phyloP scores from a whole-genome alignment of 139 green algal genomes.

The Eudorina sp. region DNA sequence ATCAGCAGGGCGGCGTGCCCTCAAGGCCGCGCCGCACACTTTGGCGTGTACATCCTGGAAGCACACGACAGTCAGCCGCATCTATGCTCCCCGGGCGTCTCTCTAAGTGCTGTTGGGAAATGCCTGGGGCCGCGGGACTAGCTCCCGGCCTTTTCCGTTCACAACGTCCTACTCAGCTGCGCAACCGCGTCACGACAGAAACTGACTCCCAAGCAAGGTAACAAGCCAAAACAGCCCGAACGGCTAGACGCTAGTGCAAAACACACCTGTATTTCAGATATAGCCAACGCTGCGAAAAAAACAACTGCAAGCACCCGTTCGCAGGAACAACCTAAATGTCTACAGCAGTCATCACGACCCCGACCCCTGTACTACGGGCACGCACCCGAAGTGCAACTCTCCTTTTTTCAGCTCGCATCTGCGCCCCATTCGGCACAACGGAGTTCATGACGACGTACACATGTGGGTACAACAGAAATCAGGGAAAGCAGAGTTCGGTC shows the following conservation, averaged over 20 bases:
- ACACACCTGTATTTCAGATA: no score
- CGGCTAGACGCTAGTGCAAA: neutral
- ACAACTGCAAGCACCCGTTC: neutral
- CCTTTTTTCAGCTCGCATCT: neutral
- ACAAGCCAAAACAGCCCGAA: neutral
- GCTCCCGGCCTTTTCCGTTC: neutral
- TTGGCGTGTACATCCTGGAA: no score
- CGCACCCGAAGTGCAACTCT: neutral
- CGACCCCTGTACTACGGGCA: no score
- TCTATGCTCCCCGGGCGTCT: constrained; percentile 2
- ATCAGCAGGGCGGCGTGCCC: no score
- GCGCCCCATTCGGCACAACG: neutral
- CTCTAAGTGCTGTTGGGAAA: constrained; percentile 23
- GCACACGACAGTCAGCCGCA: no score
- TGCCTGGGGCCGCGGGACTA: constrained; percentile 4
- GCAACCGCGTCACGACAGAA: neutral
- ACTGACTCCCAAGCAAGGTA: neutral
- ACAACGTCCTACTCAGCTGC: neutral
- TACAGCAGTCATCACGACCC: no score
- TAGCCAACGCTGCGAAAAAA: constrained; percentile 14
- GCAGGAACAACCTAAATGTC: no score
- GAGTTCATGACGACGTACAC: neutral
- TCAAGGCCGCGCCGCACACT: neutral
- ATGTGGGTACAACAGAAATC: no score
- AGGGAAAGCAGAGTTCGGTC: no score